Evolutionary conservation across 768 basidiomycete species (phyloP), one percentile per base, ranked within the genome.

Genomic region (Phylloporus scabripes): DNA sequence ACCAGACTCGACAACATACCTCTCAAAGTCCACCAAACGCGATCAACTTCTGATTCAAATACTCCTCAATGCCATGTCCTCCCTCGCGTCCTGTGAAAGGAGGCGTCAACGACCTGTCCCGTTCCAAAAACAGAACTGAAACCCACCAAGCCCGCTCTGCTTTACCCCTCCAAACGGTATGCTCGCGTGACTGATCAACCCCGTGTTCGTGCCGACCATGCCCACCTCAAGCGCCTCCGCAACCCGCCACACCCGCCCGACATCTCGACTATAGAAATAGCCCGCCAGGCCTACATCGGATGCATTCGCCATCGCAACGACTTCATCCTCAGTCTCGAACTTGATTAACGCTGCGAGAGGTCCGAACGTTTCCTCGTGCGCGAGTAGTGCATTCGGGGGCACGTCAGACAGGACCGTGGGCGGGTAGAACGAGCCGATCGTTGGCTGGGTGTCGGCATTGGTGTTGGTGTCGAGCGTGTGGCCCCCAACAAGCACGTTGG

Each of bases 281-380:
- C 93, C 94, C 17, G 95, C 92, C 20, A 99, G 74, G 0, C 96
- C 96, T 23, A 87, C 80, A 17, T 88, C 80, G 1, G 83, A 76
- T 57, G 79, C 72, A 67, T 99, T 98, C 28, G 95, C 95, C 45
- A 92, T 68, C 56, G 76, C 74, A 48, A 98, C 74, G 1, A 92
- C 93, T 66, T 98, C 87, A 38, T 93, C 92, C 70, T 99, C 96
- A 0, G 92, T 92, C 66, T 89, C 82, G 62, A 99, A 99, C 62
- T 85, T 85, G 64, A 79, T 83, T 20, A 99, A 71, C 7, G 88
- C 86, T 0, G 92, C 92, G 33, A 95, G 67, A 0, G 92, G 94
- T 0, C 95, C 96, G 60, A 99, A 99, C 0, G 96, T 98, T 74
- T 99, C 96, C 65, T 98, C 96, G 9, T 60, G 61, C 58, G 80